Percentiles rank a stretch among this genome's conserved stretches.
phyloP scores from a whole-genome alignment of 1,284 basidiomycete species.

The Ceratobasidium sp. region DNA sequence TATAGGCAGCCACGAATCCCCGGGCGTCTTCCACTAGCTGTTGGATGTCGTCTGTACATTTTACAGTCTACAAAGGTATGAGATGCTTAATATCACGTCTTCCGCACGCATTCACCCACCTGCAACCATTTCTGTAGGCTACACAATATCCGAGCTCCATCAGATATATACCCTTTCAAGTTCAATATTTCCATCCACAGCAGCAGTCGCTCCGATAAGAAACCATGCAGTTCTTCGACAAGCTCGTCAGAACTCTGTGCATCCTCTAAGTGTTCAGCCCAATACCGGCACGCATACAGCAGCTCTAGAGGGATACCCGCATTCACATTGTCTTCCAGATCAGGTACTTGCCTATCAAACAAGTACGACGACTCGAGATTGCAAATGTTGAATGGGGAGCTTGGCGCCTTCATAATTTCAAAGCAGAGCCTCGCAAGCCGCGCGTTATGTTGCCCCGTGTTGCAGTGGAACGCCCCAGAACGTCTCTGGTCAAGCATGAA shows the following conservation, averaged over 20 bases:
- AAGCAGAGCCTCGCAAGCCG: slow-evolving; percentile 13
- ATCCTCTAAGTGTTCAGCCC: slow-evolving; percentile 9
- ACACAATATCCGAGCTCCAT: background rate
- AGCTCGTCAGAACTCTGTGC: background rate
- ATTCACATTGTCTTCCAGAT: background rate
- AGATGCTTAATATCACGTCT: background rate
- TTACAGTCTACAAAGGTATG: background rate
- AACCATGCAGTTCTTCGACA: background rate
- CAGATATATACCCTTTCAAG: background rate
- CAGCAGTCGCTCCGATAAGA: background rate
- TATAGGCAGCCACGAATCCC: background rate
- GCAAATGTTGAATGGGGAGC: background rate
- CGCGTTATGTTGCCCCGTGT: background rate
- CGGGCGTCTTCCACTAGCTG: background rate
- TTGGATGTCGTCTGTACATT: background rate
- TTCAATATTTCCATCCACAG: background rate
- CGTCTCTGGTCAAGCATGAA: slow-evolving; percentile 16
- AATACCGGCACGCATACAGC: slow-evolving; percentile 23
- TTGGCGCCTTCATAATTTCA: background rate
- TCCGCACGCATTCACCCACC: background rate
- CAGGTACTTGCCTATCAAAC: slow-evolving; percentile 15
- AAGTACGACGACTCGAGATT: background rate
- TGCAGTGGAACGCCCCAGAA: background rate
- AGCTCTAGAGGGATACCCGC: background rate
- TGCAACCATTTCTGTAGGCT: background rate